Conservation (phyloP, 805 yeast genomes). For the Maudiozyma barnettii region DNA sequence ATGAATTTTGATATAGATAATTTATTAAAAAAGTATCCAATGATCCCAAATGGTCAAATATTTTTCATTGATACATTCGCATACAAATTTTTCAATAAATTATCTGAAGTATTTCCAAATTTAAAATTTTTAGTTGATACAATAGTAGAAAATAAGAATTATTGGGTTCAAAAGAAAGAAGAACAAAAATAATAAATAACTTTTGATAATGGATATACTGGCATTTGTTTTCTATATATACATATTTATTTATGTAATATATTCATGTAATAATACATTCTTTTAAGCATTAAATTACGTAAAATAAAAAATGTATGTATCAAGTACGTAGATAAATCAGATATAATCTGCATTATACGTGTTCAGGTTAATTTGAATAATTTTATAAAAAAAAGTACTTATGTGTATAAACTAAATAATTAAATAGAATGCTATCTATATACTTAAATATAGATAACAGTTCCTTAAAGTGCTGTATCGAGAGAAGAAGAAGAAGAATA, state of each 20-base stretch:
- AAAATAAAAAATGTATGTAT: no score
- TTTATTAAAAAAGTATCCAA: constrained; percentile 39
- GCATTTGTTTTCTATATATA: neutral
- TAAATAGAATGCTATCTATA: no score
- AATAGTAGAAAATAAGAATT: constrained; percentile 42
- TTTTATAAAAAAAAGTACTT: no score
- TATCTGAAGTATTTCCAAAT: constrained; percentile 52
- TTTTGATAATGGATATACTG: neutral
- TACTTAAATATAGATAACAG: no score
- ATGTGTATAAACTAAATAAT: no score
- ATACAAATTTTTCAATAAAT: constrained; percentile 57
- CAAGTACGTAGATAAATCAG: no score
- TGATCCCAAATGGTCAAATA: constrained; percentile 61
- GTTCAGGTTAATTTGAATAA: no score
- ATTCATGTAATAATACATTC: no score
- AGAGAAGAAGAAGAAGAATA: no score
- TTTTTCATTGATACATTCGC: constrained; percentile 82
- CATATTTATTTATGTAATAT: neutral
- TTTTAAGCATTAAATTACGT: no score
- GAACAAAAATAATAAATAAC: neutral
- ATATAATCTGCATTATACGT: no score
- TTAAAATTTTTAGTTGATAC: constrained; percentile 47
- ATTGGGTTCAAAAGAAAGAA: constrained; percentile 36
- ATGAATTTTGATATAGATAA: constrained; percentile 20
- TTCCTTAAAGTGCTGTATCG: no score